These are phyloP conservation scores for Apiospora koreana DNA, from an alignment of 2,329 filamentous ascomycete genomes.

Conservation along the genomic window DNA sequence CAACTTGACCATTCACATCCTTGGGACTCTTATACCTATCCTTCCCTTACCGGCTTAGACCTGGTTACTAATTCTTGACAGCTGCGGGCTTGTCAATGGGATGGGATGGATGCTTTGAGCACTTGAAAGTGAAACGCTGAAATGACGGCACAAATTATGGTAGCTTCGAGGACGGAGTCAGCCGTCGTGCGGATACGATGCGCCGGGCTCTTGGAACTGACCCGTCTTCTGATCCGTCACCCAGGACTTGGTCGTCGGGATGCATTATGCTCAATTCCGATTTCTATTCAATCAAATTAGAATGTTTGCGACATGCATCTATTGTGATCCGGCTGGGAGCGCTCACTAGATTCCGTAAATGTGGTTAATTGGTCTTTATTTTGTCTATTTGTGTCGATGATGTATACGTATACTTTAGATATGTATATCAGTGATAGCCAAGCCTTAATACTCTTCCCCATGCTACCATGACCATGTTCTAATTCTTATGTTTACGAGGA, in stretches of 20 bases:
- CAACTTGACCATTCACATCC: background rate
- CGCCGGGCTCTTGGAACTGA: background rate
- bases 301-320: background rate
- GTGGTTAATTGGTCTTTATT: background rate
- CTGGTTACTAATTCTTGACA: background rate
- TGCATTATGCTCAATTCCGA: background rate
- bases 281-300: background rate
- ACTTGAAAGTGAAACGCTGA: background rate
- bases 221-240: too few relatives aligned
- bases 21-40: background rate
- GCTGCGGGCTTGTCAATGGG: background rate
- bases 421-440: background rate
- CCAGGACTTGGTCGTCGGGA: background rate
- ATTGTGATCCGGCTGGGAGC: background rate
- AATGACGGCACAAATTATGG: background rate
- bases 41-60: background rate
- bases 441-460: background rate
- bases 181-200: background rate
- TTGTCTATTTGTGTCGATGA: background rate
- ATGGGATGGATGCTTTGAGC: background rate
- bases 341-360: background rate
- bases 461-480: background rate
- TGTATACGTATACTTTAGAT: background rate
- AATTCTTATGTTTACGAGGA: background rate
- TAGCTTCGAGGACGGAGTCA: constrained; percentile 1